phyloP scores from a whole-genome alignment of 306 rosid species.

The Sesbania bispinosa region DNA sequence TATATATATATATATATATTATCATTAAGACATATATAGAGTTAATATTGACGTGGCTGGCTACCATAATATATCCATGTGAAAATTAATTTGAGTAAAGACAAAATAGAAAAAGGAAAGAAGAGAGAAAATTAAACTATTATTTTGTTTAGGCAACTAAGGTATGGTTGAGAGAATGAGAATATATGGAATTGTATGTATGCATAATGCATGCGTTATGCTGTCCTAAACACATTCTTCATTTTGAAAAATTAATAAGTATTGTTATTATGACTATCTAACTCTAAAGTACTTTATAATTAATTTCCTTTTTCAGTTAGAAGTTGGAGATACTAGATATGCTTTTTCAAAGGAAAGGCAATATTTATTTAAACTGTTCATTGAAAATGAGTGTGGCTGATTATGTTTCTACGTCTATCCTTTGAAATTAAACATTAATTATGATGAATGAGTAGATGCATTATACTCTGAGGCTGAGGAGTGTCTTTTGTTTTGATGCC shows the following conservation, averaged over 20 bases:
- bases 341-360: not conserved
- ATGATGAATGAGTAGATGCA: not conserved
- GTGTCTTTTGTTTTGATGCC: not conserved
- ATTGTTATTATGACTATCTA: too few species aligned
- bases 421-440: conserved; percentile 22
- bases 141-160: not conserved
- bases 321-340: not conserved
- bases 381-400: not conserved
- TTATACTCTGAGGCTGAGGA: not conserved
- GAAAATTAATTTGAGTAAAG: not conserved
- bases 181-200: not conserved
- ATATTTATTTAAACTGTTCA: not conserved
- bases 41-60: not conserved
- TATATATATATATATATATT: too few species aligned
- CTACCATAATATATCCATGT: too few species aligned
- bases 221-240: too few species aligned
- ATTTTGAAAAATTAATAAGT: too few species aligned
- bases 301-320: too few species aligned
- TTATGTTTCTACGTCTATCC: not conserved
- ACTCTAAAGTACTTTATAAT: too few species aligned
- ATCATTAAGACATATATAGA: not conserved
- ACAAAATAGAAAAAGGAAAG: not conserved
- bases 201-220: not conserved
- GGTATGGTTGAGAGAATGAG: not conserved
- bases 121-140: not conserved